Conservation (phyloP, 495 filamentous ascomycete genomes). For the Talaromyces thailandensis region DNA sequence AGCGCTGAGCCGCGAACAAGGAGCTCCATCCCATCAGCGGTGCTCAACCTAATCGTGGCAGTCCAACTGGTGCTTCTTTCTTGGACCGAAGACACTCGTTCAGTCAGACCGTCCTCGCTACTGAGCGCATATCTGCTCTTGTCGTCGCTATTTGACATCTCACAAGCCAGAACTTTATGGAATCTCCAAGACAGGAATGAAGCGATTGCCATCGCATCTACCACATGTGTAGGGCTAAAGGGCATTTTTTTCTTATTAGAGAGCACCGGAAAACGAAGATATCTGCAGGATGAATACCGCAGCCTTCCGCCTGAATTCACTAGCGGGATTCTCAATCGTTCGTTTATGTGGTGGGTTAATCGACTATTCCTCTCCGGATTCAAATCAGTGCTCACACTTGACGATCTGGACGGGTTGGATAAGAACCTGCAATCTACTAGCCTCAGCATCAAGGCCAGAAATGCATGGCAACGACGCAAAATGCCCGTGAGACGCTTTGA, state of each 20-base stretch:
- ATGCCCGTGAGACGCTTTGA: not conserved
- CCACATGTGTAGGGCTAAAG: constrained; percentile 29
- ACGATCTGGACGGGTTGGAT: not conserved
- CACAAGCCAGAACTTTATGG: constrained; percentile 37
- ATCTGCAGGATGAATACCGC: constrained; percentile 21
- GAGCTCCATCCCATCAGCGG: not conserved
- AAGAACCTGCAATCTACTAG: constrained; percentile 8
- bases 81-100: constrained; percentile 12
- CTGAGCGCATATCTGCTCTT: constrained; percentile 12
- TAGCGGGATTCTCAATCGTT: constrained; percentile 11
- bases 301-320: constrained; percentile 34
- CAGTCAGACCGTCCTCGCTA: constrained; percentile 13
- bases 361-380: constrained; percentile 6
- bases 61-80: constrained; percentile 17
- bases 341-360: constrained; percentile 13
- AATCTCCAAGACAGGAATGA: not conserved
- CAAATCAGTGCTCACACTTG: not conserved
- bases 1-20: not conserved
- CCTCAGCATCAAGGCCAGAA: constrained; percentile 19
- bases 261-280: constrained; percentile 28
- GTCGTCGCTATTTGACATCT: constrained; percentile 10
- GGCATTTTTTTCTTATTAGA: constrained; percentile 32
- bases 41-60: not conserved
- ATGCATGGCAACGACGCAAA: constrained; percentile 17
- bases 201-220: constrained; percentile 25